Conservation (phyloP, 176 grass and related monocot species). For the Eleusine coracana region DNA sequence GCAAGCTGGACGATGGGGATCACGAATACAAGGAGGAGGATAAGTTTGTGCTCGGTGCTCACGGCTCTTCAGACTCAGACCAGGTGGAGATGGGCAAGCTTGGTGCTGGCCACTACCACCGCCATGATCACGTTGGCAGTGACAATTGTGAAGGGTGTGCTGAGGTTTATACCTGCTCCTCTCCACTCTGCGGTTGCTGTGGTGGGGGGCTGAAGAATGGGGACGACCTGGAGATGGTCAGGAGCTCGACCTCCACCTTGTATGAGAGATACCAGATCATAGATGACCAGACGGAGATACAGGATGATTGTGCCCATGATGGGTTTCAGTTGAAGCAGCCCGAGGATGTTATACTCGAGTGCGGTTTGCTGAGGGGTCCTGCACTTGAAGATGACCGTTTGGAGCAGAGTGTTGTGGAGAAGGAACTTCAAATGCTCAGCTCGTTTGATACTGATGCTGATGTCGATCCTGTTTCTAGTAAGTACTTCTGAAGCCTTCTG, state of each 20-base stretch:
- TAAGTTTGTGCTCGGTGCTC: slow-evolving; percentile 68
- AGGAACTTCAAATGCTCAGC: slow-evolving; percentile 64
- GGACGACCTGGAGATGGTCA: slow-evolving; percentile 20
- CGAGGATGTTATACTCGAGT: slow-evolving; percentile 46
- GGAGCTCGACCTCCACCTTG: slow-evolving; percentile 59
- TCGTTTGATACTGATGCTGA: slow-evolving; percentile 48
- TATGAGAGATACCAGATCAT: slow-evolving; percentile 93
- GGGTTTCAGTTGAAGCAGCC: slow-evolving; percentile 49
- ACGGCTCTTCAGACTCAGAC: slow-evolving; percentile 10
- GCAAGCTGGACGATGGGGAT: slow-evolving; percentile 32
- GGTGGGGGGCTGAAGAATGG: slow-evolving; percentile 44
- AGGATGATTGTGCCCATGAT: slow-evolving; percentile 64
- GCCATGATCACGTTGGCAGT: slow-evolving; percentile 39
- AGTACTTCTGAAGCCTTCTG: slow-evolving; percentile 21
- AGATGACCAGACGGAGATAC: slow-evolving; percentile 84
- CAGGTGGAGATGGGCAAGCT: slow-evolving; percentile 31
- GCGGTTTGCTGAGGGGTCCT: slow-evolving; percentile 35
- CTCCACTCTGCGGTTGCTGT: slow-evolving; percentile 76
- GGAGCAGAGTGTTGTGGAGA: slow-evolving; percentile 52
- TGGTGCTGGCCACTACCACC: slow-evolving; percentile 23
- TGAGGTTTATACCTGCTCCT: slow-evolving; percentile 71
- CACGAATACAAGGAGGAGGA: slow-evolving; percentile 55
- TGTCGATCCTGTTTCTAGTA: slow-evolving; percentile 34
- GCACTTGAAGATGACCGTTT: slow-evolving; percentile 30
- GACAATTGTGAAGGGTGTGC: slow-evolving; percentile 55